Evolutionary conservation across 192 early-diverging fungal species (phyloP), one percentile per base, ranked within the genome.

Genomic region (Cladochytrium replicatum): DNA sequence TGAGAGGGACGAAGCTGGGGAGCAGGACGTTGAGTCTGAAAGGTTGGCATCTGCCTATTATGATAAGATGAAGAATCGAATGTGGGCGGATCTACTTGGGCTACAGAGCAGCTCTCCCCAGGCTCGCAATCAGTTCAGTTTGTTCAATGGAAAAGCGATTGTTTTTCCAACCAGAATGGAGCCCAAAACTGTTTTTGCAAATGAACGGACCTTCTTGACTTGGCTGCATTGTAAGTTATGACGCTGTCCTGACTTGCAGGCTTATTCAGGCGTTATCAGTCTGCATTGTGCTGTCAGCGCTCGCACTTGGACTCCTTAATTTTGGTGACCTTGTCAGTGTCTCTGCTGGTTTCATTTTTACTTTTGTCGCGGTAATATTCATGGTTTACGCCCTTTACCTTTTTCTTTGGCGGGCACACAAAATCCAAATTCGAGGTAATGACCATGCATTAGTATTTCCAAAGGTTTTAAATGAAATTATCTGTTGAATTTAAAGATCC

Each of bases 131-230:
- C n/a, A n/a, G n/a, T n/a, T n/a, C n/a, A n/a, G n/a, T n/a, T n/a
- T n/a, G n/a, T n/a, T n/a, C 11, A 17, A 54, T 44, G 46, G 47
- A 58, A 11, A 72, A 72, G 32, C 39, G 60, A 71, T 71, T 32
- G 60, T 60, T 0, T 22, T 75, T 22, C 67, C 81, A 5, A 60
- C 85, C 15, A 72, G 83, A 32, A 79, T 91, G 8, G 88, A 91
- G 49, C 84, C 88, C 11, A 91, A 91, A 66, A 81, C 86, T 4
- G 88, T 80, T 45, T 85, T 91, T 66, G 86, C 86, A 32, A 91
- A 91, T 48, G 88, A 91, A 61, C 70, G 88, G 32, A 88, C 86
- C 0, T 91, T 87, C 60, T 69, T 91, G 32, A 68, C 75, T 15
- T 91, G 88, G 88, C 71, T 87, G 70, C 78, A 82, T 32, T 83